Evolutionary conservation across 495 filamentous ascomycete species (phyloP), one percentile per base, ranked within the genome.

Genomic region (Podospora anserina): DNA sequence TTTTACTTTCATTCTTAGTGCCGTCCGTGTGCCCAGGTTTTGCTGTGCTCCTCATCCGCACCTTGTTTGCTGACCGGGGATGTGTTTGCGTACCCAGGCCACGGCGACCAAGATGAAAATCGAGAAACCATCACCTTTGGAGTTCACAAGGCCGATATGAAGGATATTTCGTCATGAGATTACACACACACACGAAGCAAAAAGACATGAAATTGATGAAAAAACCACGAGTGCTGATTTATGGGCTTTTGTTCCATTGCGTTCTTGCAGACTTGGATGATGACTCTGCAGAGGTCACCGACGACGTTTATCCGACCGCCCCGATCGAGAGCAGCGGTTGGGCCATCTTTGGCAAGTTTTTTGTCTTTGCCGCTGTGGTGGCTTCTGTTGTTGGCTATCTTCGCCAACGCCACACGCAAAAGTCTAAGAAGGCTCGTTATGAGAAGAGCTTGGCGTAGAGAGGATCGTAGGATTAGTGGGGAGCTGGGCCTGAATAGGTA

Each of bases 361-460:
- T 79, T 34, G 66, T 83, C 58, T 80, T 84, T 61, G 72, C 74
- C 61, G 70, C 80, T 49, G 74, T 84, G 53, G 58, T 81, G 2
- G 75, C 64, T 66, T 11, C 60, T 76, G 54, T 81, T 77, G 71
- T 27, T 81, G 18, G 79, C 65, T 32, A 73, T 13, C 71, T 71
- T 30, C 66, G 63, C 34, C 58, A 20, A 54, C 44, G 65, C 28
- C 64, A 59, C 49, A 39, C 68, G 18, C 58, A 66, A n/a, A 49
- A 32, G 23, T 54, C 32, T 18, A 56, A 61, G 20, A 66, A 61
- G n/a, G 30, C 61, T 61, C 66, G 68, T 32, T 68, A 74, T 27
- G 28, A 69, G 44, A 71, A 71, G 60, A 26, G 15, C 6, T n/a
- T 39, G 32, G 69, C 58, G 19, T 71, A 18, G 66, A 23, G 4